A percentile compares a stretch with the other conserved stretches of the same genome.
Conservation (phyloP, 2,329 filamentous ascomycete species). For the Colletotrichum higginsianum region DNA sequence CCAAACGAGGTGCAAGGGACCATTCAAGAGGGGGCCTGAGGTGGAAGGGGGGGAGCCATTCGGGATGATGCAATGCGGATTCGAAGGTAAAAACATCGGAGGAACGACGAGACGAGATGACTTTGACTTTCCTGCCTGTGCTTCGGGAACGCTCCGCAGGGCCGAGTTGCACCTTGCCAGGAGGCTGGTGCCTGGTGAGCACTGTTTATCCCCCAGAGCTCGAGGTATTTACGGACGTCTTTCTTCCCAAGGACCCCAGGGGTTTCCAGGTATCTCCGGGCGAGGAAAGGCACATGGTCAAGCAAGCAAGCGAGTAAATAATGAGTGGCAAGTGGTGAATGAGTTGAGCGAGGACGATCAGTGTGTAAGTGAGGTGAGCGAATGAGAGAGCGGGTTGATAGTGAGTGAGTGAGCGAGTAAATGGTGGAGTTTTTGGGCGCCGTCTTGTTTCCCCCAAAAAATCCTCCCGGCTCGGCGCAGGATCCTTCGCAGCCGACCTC, state of each 20-base stretch:
- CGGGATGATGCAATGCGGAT: neutral
- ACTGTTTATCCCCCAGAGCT: neutral
- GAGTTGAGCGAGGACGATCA: too few species aligned
- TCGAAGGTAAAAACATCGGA: neutral
- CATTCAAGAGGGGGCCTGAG: neutral
- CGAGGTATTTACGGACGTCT: neutral
- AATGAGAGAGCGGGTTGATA: too few species aligned
- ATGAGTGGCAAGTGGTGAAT: too few species aligned
- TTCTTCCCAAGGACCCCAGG: too few species aligned
- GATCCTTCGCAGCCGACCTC: neutral
- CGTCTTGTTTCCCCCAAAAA: neutral
- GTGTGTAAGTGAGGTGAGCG: too few species aligned
- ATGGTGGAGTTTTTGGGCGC: neutral
- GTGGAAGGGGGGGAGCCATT: neutral
- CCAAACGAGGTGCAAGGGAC: neutral
- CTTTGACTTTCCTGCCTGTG: neutral
- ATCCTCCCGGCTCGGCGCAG: constrained; percentile 9
- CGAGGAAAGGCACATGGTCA: too few species aligned
- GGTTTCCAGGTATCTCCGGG: too few species aligned
- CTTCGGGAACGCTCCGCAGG: neutral
- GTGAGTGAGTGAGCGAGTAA: too few species aligned
- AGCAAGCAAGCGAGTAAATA: too few species aligned
- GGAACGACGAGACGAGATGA: neutral
- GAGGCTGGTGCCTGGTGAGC: neutral
- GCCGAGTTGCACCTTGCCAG: neutral